Conservation (phyloP, 257 asterid genomes). For the Ilex asprella region DNA sequence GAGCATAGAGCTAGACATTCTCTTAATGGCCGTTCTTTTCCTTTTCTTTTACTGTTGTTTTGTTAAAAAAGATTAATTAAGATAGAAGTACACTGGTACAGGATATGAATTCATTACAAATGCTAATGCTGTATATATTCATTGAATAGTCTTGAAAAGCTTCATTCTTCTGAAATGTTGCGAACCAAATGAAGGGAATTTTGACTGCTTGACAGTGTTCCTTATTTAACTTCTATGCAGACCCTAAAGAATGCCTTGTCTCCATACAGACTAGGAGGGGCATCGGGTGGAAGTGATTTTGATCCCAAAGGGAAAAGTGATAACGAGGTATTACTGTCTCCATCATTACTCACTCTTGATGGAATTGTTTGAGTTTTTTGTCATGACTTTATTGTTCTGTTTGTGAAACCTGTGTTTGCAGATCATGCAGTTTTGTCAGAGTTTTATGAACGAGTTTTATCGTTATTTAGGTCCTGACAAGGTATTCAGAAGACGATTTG, state of each 20-base stretch:
- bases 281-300: constrained; percentile 98
- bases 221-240: constrained; percentile 42
- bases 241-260: constrained; percentile 91
- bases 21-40: too few species aligned
- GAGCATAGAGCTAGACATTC: too few species aligned
- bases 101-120: too few species aligned
- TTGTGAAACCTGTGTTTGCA: constrained; percentile 23
- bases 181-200: neutral
- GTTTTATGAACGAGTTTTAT: constrained; percentile 92
- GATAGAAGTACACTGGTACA: too few species aligned
- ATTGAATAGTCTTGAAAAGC: neutral
- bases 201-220: constrained; percentile 17
- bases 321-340: constrained; percentile 54
- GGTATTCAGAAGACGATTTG: constrained; percentile 36
- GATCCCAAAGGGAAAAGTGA: constrained; percentile 93
- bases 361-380: constrained; percentile 8
- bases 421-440: constrained; percentile 97
- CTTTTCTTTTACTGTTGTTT: too few species aligned
- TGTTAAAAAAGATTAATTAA: too few species aligned
- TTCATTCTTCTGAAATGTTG: neutral
- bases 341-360: neutral
- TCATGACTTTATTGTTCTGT: constrained; percentile 12
- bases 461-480: constrained; percentile 96
- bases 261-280: constrained; percentile 96
- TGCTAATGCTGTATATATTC: neutral